Evolutionary conservation across 148 eudicot genomes (phyloP).

Genomic region (Spergularia marina): DNA sequence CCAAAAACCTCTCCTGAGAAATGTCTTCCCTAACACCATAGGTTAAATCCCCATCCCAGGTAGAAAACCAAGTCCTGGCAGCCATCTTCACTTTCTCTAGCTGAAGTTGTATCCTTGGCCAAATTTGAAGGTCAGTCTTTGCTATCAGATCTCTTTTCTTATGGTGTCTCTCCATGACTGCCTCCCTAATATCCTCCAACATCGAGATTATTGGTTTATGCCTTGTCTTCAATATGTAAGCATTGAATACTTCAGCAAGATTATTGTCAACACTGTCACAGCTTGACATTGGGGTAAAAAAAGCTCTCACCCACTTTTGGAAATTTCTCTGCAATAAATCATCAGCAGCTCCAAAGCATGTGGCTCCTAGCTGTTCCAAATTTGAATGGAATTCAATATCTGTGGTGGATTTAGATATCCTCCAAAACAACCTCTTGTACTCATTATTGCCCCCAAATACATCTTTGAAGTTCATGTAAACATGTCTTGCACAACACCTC

Average conservation of each 20-base stretch:
- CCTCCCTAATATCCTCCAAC: too few species aligned
- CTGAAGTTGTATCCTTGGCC: too few species aligned
- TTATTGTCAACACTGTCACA: neutral
- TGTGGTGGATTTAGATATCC: neutral
- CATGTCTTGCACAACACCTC: conserved; percentile 2
- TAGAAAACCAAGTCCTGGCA: too few species aligned
- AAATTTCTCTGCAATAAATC: neutral
- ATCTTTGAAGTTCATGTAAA: neutral
- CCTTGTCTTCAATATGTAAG: too few species aligned
- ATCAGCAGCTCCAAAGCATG: neutral
- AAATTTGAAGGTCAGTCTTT: too few species aligned
- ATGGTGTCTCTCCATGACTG: too few species aligned
- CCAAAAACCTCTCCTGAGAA: too few species aligned
- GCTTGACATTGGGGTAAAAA: neutral
- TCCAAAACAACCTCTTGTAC: neutral
- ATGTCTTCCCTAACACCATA: too few species aligned
- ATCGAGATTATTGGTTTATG: too few species aligned
- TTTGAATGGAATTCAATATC: neutral
- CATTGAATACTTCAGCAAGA: neutral
- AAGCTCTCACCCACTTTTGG: neutral
- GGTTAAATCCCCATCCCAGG: too few species aligned
- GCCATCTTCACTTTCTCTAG: too few species aligned
- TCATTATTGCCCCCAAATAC: neutral
- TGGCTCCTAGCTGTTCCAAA: neutral
- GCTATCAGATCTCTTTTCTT: too few species aligned